These are phyloP conservation scores for Globisporangium nagaii DNA, from an alignment of 352 stramenopile species.

Conservation along the genomic window DNA sequence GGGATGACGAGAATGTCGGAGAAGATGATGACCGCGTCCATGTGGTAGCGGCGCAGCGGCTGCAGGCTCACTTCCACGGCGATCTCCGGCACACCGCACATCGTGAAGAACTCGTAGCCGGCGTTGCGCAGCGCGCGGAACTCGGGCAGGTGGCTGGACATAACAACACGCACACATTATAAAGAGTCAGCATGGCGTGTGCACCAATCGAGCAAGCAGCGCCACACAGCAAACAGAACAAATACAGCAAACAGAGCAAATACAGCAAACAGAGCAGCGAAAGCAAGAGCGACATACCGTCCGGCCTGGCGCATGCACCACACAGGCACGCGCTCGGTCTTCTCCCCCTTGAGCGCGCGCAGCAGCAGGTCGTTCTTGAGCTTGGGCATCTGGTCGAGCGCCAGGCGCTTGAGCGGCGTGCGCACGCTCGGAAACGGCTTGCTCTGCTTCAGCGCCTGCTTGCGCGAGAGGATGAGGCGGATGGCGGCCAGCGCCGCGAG, in stretches of 20 bases:
- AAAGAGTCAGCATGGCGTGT: not conserved
- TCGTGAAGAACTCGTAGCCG: conserved; percentile 89
- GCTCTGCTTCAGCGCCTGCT: conserved; percentile 32
- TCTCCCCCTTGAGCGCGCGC: conserved; percentile 79
- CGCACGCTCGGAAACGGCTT: conserved; percentile 58
- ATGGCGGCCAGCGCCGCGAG: conserved; percentile 53
- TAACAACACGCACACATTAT: not conserved
- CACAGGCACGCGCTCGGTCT: conserved; percentile 89
- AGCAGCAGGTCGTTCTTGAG: conserved; percentile 90
- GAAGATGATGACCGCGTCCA: conserved; percentile 99
- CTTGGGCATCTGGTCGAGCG: conserved; percentile 65
- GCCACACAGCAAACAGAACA: not conserved
- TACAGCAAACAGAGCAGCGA: conserved; percentile 2
- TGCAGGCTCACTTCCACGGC: conserved; percentile 97
- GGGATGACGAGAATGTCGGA: conserved; percentile 98
- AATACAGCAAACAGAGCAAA: not conserved
- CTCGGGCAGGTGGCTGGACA: conserved; percentile 74
- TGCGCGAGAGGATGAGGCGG: conserved; percentile 50
- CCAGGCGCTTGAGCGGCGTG: conserved; percentile 66
- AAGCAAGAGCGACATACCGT: too few species aligned
- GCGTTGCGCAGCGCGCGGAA: conserved; percentile 79
- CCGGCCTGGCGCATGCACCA: conserved; percentile 98
- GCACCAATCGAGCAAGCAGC: not conserved
- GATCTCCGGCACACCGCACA: conserved; percentile 81
- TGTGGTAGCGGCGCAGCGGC: conserved; percentile 89